A percentile compares a stretch with the other conserved stretches of the same genome.
Conservation (phyloP, 805 yeast species). For the Wickerhamiella kazuoi region DNA sequence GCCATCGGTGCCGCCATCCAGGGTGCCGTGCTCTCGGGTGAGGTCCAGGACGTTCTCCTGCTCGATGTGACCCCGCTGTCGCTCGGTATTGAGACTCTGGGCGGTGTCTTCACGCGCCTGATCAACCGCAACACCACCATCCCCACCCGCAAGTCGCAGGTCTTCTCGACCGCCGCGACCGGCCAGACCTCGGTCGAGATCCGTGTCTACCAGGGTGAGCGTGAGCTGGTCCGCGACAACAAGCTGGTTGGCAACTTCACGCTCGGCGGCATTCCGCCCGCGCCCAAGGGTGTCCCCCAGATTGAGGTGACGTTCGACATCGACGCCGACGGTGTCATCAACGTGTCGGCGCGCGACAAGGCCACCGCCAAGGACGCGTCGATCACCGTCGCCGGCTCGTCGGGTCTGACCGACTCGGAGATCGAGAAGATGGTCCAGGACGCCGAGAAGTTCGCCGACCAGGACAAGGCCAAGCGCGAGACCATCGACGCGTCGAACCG, state of each 20-base stretch:
- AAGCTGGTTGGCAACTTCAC: slow-evolving; percentile 95
- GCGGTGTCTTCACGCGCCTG: slow-evolving; percentile 90
- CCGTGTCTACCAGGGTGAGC: slow-evolving; percentile 98
- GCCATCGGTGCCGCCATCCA: slow-evolving; percentile 96
- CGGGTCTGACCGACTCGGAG: slow-evolving; percentile 79
- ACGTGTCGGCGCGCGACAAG: slow-evolving; percentile 86
- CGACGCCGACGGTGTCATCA: slow-evolving; percentile 94
- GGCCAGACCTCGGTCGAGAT: slow-evolving; percentile 95
- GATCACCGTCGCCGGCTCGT: slow-evolving; percentile 90
- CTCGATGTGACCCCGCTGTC: slow-evolving; percentile 83
- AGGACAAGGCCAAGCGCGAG: slow-evolving; percentile 74
- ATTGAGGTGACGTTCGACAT: slow-evolving; percentile 89
- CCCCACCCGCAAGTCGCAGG: slow-evolving; percentile 91
- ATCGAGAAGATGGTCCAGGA: slow-evolving; percentile 82
- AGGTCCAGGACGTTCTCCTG: slow-evolving; percentile 76
- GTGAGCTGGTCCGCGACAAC: slow-evolving; percentile 96
- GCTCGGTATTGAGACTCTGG: slow-evolving; percentile 92
- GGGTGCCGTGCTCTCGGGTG: slow-evolving; percentile 93
- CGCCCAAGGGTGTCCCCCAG: slow-evolving; percentile 89
- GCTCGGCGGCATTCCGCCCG: slow-evolving; percentile 85
- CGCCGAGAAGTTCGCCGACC: slow-evolving; percentile 75
- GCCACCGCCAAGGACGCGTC: slow-evolving; percentile 87
- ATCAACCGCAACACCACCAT: slow-evolving; percentile 89
- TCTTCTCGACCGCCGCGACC: slow-evolving; percentile 89
- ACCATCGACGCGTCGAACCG: slow-evolving; percentile 73